phyloP scores from a whole-genome alignment of 805 yeast species.

The Peterozyma xylosa region DNA sequence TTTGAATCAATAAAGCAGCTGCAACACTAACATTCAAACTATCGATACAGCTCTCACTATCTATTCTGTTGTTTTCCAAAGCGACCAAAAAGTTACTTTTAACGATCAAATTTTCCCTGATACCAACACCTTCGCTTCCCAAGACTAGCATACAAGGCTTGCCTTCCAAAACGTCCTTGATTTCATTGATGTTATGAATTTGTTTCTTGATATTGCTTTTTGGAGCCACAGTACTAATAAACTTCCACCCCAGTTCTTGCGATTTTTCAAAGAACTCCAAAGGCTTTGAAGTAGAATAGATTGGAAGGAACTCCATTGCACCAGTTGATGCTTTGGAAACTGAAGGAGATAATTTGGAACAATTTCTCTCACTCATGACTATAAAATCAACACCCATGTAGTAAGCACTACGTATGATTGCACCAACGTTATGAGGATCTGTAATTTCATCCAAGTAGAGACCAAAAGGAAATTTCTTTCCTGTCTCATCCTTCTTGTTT shows the following conservation, averaged over 20 bases:
- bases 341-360: conserved; percentile 70
- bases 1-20: conserved; percentile 53
- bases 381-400: conserved; percentile 79
- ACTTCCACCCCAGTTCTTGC: conserved; percentile 57
- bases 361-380: conserved; percentile 58
- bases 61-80: conserved; percentile 20
- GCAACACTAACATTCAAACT: conserved; percentile 90
- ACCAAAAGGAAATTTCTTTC: conserved; percentile 51
- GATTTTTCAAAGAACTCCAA: conserved; percentile 53
- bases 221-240: conserved; percentile 52
- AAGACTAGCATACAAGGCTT: conserved; percentile 65
- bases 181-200: conserved; percentile 25
- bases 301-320: conserved; percentile 65
- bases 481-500: conserved; percentile 4
- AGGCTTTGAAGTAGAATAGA: conserved; percentile 53
- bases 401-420: conserved; percentile 71
- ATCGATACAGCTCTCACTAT: conserved; percentile 41
- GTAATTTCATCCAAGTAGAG: conserved; percentile 70
- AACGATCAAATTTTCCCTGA: conserved; percentile 56
- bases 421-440: conserved; percentile 87
- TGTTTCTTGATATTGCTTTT: conserved; percentile 19
- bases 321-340: conserved; percentile 82
- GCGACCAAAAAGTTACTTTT: conserved; percentile 47
- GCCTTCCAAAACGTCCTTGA: conserved; percentile 33
- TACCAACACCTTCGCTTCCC: conserved; percentile 84